Conservation (phyloP, 805 yeast genomes). For the Kurtzmaniella cleridarum region DNA sequence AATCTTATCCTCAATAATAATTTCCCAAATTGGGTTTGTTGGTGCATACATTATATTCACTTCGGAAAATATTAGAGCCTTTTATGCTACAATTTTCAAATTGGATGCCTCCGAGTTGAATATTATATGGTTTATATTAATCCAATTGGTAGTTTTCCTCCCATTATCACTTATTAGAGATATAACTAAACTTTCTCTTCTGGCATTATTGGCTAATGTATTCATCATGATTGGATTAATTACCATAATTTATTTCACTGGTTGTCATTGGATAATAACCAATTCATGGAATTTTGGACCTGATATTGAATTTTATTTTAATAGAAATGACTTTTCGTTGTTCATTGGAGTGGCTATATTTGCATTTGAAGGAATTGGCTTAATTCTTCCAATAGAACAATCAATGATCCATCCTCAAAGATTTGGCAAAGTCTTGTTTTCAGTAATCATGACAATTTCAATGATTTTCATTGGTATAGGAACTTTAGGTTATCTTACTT, state of each 20-base stretch:
- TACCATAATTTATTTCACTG: constrained; percentile 55
- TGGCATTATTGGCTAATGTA: constrained; percentile 66
- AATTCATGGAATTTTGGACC: constrained; percentile 39
- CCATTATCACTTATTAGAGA: constrained; percentile 73
- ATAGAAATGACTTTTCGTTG: constrained; percentile 55
- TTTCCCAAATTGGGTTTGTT: constrained; percentile 76
- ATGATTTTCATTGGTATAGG: constrained; percentile 60
- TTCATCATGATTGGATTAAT: constrained; percentile 62
- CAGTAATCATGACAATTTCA: constrained; percentile 61
- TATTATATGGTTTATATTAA: constrained; percentile 40
- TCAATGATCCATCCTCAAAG: constrained; percentile 74
- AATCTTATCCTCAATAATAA: constrained; percentile 57
- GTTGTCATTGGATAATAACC: constrained; percentile 36
- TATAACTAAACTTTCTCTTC: constrained; percentile 66
- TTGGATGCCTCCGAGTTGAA: constrained; percentile 33
- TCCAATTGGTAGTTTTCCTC: constrained; percentile 54
- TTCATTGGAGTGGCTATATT: constrained; percentile 82
- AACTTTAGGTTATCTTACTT: constrained; percentile 63
- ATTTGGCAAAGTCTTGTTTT: constrained; percentile 58
- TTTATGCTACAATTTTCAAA: constrained; percentile 46
- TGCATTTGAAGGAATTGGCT: constrained; percentile 85
- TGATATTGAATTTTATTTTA: constrained; percentile 47
- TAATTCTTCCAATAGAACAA: constrained; percentile 76
- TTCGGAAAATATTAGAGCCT: constrained; percentile 64
- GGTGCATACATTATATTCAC: constrained; percentile 80